Conservation (phyloP, 179 eudicot genomes). For the Beta lomatogona region DNA sequence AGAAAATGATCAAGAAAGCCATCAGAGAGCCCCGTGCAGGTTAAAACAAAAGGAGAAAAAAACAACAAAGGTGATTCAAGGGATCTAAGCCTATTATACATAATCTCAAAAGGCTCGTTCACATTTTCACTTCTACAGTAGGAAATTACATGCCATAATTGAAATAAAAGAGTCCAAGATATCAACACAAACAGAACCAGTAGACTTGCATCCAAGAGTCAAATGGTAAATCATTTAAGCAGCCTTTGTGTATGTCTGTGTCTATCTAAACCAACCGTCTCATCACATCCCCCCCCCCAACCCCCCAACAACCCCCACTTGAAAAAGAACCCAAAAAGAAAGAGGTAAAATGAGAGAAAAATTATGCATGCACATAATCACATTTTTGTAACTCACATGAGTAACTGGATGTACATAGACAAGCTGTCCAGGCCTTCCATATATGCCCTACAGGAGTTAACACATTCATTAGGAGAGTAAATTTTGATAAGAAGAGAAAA, state of each 20-base stretch:
- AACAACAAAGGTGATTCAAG: not conserved
- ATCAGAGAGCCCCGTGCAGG: not conserved
- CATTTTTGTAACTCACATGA: constrained; percentile 52
- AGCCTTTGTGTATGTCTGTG: not conserved
- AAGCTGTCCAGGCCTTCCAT: constrained; percentile 67
- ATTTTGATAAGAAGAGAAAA: not conserved
- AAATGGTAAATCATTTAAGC: not conserved
- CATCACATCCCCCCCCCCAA: not conserved
- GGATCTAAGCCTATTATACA: not conserved
- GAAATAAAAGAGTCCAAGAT: not conserved
- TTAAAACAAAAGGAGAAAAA: not conserved
- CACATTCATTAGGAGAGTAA: constrained; percentile 12
- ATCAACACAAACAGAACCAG: not conserved
- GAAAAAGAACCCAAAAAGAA: not conserved
- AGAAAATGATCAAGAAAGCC: not conserved
- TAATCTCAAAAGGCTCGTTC: not conserved
- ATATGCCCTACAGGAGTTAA: constrained; percentile 57
- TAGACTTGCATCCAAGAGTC: not conserved
- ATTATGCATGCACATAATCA: not conserved
- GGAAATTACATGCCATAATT: not conserved
- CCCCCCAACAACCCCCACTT: not conserved
- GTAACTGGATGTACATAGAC: constrained; percentile 74
- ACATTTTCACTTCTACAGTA: not conserved
- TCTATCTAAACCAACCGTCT: not conserved
- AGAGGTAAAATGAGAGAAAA: not conserved